A percentile compares a stretch with the other conserved stretches of the same genome.
Conservation (phyloP, 768 basidiomycete genomes). For the Hericium alpestre region DNA sequence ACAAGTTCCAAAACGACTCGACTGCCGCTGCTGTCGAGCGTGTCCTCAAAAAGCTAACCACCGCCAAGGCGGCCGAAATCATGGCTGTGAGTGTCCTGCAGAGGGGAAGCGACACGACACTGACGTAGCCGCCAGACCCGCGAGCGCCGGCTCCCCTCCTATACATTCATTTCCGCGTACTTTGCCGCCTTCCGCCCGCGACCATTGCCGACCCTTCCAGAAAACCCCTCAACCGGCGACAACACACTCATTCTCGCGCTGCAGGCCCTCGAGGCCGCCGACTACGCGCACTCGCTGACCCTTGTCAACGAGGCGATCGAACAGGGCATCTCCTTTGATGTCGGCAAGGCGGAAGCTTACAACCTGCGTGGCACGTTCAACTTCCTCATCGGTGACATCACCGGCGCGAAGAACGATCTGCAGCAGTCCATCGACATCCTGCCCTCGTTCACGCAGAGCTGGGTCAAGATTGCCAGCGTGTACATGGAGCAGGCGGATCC, state of each 20-base stretch:
- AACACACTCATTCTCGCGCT: slow-evolving; percentile 70
- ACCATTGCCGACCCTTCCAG: slow-evolving; percentile 61
- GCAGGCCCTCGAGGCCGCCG: slow-evolving; percentile 72
- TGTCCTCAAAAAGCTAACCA: slow-evolving; percentile 77
- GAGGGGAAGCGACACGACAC: not conserved
- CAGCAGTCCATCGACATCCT: slow-evolving; percentile 60
- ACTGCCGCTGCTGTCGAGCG: slow-evolving; percentile 81
- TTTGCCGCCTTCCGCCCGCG: slow-evolving; percentile 93
- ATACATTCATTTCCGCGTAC: slow-evolving; percentile 89
- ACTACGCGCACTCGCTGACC: slow-evolving; percentile 73
- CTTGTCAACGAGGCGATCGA: slow-evolving; percentile 78
- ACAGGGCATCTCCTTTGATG: slow-evolving; percentile 72
- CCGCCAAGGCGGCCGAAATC: slow-evolving; percentile 62
- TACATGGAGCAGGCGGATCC: slow-evolving; percentile 92
- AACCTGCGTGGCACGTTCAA: slow-evolving; percentile 96
- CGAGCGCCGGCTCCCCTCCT: slow-evolving; percentile 75
- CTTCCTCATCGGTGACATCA: slow-evolving; percentile 84
- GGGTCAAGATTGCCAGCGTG: slow-evolving; percentile 95
- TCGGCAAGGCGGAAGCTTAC: slow-evolving; percentile 74
- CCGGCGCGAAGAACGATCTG: slow-evolving; percentile 75
- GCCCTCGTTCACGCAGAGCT: slow-evolving; percentile 70
- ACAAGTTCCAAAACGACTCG: slow-evolving; percentile 77
- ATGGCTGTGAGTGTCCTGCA: slow-evolving; percentile 38
- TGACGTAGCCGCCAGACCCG: slow-evolving; percentile 37
- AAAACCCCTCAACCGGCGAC: slow-evolving; percentile 69